These are phyloP conservation scores for Pleurotus salmoneostramineus DNA, from an alignment of 768 basidiomycete species.

Conservation along the genomic window DNA sequence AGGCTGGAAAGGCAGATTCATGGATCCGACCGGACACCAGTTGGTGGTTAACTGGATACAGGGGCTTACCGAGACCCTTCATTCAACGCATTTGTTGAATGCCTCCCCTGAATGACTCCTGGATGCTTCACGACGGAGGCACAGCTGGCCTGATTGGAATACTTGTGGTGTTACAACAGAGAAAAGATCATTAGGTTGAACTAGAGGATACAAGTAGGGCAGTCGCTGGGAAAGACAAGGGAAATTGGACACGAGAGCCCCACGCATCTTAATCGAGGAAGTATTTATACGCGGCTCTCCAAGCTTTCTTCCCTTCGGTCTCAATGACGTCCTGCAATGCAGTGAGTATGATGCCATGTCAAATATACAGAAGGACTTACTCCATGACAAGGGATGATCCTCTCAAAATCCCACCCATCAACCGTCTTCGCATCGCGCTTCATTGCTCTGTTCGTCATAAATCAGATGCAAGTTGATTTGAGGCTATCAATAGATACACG, in stretches of 20 bases:
- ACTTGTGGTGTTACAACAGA: no score
- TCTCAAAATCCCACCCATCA: constrained; percentile 67
- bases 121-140: no score
- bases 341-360: background rate
- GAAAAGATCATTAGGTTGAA: no score
- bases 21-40: no score
- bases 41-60: no score
- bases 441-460: constrained; percentile 41
- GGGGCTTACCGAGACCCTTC: no score
- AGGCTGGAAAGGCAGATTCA: no score
- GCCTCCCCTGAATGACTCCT: no score
- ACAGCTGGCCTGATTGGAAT: no score
- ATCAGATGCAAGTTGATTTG: background rate
- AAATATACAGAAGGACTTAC: constrained; percentile 20
- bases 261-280: constrained; percentile 14
- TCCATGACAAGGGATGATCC: constrained; percentile 72
- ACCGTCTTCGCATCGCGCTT: constrained; percentile 61
- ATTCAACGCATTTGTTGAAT: no score
- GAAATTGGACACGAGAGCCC: background rate
- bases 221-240: no score
- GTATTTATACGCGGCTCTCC: constrained; percentile 38
- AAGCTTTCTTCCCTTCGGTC: constrained; percentile 50
- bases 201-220: no score
- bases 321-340: constrained; percentile 54
- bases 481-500: background rate